These are phyloP conservation scores for Cunninghamia lanceolata DNA, from an alignment of 75 land plant species.

Conservation along the genomic window DNA sequence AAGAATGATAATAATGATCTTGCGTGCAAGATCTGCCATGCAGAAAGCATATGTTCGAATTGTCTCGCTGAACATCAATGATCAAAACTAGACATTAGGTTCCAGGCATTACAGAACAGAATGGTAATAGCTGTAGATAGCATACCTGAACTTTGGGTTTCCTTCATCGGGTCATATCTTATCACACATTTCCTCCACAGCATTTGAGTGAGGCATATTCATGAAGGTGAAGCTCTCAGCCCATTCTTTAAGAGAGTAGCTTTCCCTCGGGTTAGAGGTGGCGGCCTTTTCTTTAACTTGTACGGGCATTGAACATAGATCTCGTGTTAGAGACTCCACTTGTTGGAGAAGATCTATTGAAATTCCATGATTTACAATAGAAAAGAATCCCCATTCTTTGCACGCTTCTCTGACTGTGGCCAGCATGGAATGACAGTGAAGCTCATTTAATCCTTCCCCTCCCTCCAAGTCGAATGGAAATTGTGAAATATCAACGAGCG, in stretches of 20 bases:
- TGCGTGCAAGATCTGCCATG: too few relatives aligned
- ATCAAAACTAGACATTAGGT: too few relatives aligned
- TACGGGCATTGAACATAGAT: slow-evolving; percentile 20
- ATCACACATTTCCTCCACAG: too few relatives aligned
- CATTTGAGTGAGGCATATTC: too few relatives aligned
- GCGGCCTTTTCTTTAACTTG: background rate
- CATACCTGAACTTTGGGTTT: background rate
- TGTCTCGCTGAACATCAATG: background rate
- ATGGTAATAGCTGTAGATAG: background rate
- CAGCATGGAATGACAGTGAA: background rate
- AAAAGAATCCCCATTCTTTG: background rate
- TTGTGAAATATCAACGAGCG: background rate
- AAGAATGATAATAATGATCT: background rate
- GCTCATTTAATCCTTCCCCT: background rate
- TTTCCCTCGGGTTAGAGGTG: slow-evolving; percentile 28
- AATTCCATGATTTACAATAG: background rate
- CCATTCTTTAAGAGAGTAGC: background rate
- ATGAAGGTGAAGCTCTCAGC: too few relatives aligned
- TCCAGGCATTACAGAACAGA: too few relatives aligned
- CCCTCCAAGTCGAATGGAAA: background rate
- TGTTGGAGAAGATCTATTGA: background rate
- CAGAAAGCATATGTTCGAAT: too few relatives aligned
- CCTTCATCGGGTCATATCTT: background rate
- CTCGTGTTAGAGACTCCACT: slow-evolving; percentile 10
- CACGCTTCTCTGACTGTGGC: background rate